Evolutionary conservation across 345 rosid species (phyloP).

Genomic region (Geranium brycei): DNA sequence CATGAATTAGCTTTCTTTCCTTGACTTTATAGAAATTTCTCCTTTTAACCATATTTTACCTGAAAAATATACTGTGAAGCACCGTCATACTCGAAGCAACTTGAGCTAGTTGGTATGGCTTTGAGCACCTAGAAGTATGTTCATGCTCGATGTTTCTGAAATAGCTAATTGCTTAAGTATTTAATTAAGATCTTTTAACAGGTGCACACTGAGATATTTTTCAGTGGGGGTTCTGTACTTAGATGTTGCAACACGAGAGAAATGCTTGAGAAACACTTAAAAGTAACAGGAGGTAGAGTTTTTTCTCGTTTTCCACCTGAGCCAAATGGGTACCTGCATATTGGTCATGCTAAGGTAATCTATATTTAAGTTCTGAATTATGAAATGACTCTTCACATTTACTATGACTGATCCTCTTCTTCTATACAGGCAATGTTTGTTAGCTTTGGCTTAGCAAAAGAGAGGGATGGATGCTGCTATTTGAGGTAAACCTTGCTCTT

Average conservation of each 20-base stretch:
- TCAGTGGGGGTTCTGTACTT: constrained; percentile 61
- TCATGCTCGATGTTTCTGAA: neutral
- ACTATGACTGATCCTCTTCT: neutral
- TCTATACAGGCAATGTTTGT: constrained; percentile 80
- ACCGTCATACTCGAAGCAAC: neutral
- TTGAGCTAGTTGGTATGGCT: neutral
- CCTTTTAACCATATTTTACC: too few species aligned
- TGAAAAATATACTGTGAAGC: too few species aligned
- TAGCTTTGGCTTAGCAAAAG: constrained; percentile 90
- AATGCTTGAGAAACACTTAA: constrained; percentile 72
- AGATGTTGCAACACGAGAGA: constrained; percentile 75
- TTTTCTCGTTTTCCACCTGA: constrained; percentile 88
- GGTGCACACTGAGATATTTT: constrained; percentile 84
- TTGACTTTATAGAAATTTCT: too few species aligned
- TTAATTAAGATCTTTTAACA: constrained; percentile 11
- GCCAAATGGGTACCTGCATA: constrained; percentile 97
- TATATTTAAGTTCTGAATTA: constrained; percentile 1
- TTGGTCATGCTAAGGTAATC: constrained; percentile 95
- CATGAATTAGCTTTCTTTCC: too few species aligned
- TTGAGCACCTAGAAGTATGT: neutral
- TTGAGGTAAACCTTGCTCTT: constrained; percentile 40
- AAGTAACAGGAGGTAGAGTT: constrained; percentile 62
- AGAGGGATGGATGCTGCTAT: constrained; percentile 82
- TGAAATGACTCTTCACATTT: neutral
- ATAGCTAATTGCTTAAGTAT: neutral